Evolutionary conservation across 2,329 filamentous ascomycete species (phyloP).

Genomic region (Ophiosphaerella herpotricha): DNA sequence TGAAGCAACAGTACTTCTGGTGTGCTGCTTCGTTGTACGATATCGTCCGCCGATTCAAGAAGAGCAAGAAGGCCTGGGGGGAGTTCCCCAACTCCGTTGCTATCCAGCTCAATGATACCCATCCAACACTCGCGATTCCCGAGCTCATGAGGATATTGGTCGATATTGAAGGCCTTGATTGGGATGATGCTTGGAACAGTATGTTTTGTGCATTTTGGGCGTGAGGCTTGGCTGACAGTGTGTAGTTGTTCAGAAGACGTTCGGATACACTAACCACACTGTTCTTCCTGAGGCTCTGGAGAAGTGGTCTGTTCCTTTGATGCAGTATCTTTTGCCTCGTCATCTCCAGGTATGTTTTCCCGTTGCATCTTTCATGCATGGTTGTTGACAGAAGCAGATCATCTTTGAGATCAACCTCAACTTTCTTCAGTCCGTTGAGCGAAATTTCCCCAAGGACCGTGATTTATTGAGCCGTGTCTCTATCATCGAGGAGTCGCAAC

Average conservation of each 20-base stretch:
- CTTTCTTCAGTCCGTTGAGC: constrained; percentile 91
- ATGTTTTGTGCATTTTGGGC: constrained; percentile 40
- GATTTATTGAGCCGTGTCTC: constrained; percentile 88
- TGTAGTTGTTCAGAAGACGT: constrained; percentile 61
- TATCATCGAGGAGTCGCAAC: constrained; percentile 94
- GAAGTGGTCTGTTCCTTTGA: constrained; percentile 94
- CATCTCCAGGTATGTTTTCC: constrained; percentile 68
- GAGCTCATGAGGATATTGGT: constrained; percentile 92
- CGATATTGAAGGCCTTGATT: constrained; percentile 87
- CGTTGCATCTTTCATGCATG: background rate
- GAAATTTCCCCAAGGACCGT: constrained; percentile 84
- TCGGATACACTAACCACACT: constrained; percentile 98
- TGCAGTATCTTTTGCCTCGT: constrained; percentile 90
- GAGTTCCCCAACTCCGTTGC: constrained; percentile 95
- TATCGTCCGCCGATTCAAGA: constrained; percentile 98
- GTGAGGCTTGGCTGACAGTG: constrained; percentile 13
- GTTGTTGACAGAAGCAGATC: constrained; percentile 56
- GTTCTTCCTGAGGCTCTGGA: constrained; percentile 95
- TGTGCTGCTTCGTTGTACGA: constrained; percentile 95
- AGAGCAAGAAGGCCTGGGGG: constrained; percentile 86
- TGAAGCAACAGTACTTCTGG: constrained; percentile 99
- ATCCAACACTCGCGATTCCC: constrained; percentile 93
- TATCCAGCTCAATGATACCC: constrained; percentile 97
- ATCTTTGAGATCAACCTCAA: constrained; percentile 97
- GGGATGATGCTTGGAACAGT: constrained; percentile 89